Conservation (phyloP, 1,284 basidiomycete genomes). For the Jaminaea rosea region DNA sequence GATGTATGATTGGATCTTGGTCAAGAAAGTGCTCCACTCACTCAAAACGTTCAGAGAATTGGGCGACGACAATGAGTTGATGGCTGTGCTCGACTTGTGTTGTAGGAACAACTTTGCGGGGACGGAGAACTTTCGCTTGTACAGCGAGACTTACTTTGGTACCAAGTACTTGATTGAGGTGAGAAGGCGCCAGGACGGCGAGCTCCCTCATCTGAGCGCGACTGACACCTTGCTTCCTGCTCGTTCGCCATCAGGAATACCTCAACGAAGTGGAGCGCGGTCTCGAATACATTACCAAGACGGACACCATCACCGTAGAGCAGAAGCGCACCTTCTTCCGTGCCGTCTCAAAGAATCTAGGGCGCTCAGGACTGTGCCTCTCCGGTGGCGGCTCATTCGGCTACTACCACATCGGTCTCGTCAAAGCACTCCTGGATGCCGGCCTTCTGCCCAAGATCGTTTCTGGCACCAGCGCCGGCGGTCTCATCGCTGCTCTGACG, state of each 20-base stretch:
- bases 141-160: conserved; percentile 64
- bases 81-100: conserved; percentile 84
- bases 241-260: no score
- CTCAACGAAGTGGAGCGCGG: conserved; percentile 14
- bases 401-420: conserved; percentile 78
- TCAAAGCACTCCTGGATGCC: conserved; percentile 81
- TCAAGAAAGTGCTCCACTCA: conserved; percentile 37
- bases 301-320: conserved; percentile 59
- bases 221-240: conserved; percentile 25
- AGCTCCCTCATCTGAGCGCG: conserved; percentile 25
- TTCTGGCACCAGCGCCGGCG: conserved; percentile 82
- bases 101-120: conserved; percentile 90
- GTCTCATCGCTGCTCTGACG: conserved; percentile 59
- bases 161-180: conserved; percentile 38
- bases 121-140: conserved; percentile 77
- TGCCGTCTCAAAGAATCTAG: conserved; percentile 75
- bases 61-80: conserved; percentile 62
- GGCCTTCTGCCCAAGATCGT: conserved; percentile 79
- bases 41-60: conserved; percentile 64
- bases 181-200: background rate
- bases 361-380: conserved; percentile 79
- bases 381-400: conserved; percentile 90
- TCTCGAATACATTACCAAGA: conserved; percentile 7
- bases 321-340: conserved; percentile 91
- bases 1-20: conserved; percentile 44